Evolutionary conservation across 257 asterid species (phyloP), one percentile per base, ranked within the genome.

Genomic region (Scutellaria galericulata): DNA sequence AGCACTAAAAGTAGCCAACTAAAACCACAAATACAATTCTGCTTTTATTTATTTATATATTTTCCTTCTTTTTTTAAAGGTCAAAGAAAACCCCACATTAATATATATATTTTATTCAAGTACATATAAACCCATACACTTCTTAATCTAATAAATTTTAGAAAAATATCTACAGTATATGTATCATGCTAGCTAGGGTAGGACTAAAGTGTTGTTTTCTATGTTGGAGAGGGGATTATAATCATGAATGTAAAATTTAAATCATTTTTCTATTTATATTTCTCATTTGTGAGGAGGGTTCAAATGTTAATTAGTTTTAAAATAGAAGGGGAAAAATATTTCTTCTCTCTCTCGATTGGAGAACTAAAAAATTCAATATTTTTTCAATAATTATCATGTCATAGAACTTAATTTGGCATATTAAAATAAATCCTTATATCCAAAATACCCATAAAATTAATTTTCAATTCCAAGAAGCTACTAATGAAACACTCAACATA

Each of bases 1-100:
- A 45, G 47, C 48, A 48, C 50, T 48, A 52, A 5, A 5, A 22
- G 48, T 31, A 31, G 12, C 10, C n/a, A 9, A 18, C 40, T 20
- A 58, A 39, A 46, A 7, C 60, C 61, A 61, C 55, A 51, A 44
- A 41, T 27, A 61, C 55, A 51, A 44, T 52, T 27, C 39, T 64
- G 35, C 35, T 13, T 13, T 7, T 27, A 5, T 22, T 66, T 46
- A 6, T n/a, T 61, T n/a, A n/a, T n/a, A n/a, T n/a, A 5, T 9
- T 15, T 18, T 18, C 9, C 5, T 4, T 15, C 42, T 7, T 4
- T 22, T 22, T 24, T 24, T 6, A 51, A 0, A 6, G 7, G 3
- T n/a, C 9, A 31, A 31, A 31, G 5, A 31, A 31, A 2, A 31
- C 37, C 0, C 37, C 37, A 31, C 37, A 3, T 24, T 24, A 24